Evolutionary conservation across 257 asterid genomes (phyloP), one percentile per base, ranked within the genome.

Genomic region (Capsicum baccatum): DNA sequence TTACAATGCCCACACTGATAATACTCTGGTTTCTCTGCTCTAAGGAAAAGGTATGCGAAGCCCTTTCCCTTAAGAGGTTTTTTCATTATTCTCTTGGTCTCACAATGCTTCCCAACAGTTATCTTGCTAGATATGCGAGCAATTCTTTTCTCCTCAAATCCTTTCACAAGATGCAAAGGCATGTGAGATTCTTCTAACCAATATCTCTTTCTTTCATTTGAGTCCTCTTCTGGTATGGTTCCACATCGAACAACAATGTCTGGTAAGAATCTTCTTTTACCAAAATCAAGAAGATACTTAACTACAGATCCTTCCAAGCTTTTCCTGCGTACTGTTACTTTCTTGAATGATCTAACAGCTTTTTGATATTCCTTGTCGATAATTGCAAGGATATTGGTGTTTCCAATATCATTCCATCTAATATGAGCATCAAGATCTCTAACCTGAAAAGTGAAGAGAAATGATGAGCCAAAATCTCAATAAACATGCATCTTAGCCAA

Each of bases 211-310:
- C 86, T 91, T 83, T 86, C 94, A 58, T 87, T 91, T 35, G 92
- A 87, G 35, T 91, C 83, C 67, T 96, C 98, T 86, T 91, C 97
- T 82, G 92, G 86, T 86, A 37, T 85, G 79, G 94, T 83, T 62
- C 99, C 99, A 85, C 91, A 91, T 87, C 74, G 92, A 82, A 90
- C 80, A 86, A 96, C 98, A 85, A 93, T 83, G 80, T 96, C 97
- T 55, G 99, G 99, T 80, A 96, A 91, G 90, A 91, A 91, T 88
- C 99, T 89, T 89, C 97, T 91, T 87, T 94, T 96, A 80, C 99
- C 99, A 87, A 96, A 96, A 91, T 96, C 99, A 85, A 96, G 92
- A 84, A 96, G 99, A 90, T 96, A 96, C 86, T 85, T 93, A 83
- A 87, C 89, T 13, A 82, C 67, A 21, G 91, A 80, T 83, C 95